Conservation (phyloP, 441 rosid genomes). For the Codiaeum variegatum region DNA sequence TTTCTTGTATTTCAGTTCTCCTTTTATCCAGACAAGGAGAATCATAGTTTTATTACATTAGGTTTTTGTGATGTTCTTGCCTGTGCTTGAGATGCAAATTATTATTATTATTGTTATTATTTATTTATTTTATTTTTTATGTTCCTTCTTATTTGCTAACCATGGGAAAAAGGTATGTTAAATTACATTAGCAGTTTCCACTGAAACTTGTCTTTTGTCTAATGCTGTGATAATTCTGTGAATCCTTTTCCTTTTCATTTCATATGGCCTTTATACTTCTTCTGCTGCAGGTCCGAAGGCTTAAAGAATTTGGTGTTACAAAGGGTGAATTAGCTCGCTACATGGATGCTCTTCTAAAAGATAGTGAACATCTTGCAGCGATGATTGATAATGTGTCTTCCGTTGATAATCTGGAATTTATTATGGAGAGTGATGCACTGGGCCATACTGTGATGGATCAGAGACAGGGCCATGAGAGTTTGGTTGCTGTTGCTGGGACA, state of each 20-base stretch:
- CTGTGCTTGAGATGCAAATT: background rate
- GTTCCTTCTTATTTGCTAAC: background rate
- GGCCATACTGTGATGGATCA: slow-evolving; percentile 98
- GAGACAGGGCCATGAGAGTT: slow-evolving; percentile 89
- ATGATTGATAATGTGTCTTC: slow-evolving; percentile 98
- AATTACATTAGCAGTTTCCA: background rate
- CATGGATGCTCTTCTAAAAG: slow-evolving; percentile 94
- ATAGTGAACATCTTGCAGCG: slow-evolving; percentile 97
- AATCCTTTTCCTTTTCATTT: slow-evolving; percentile 1
- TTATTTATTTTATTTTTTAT: background rate
- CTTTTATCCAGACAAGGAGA: background rate
- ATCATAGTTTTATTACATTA: background rate
- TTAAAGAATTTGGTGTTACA: slow-evolving; percentile 98
- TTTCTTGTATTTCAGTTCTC: background rate
- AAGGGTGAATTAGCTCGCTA: slow-evolving; percentile 96
- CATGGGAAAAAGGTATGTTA: background rate
- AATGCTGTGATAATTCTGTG: slow-evolving; percentile 6
- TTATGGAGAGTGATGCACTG: slow-evolving; percentile 97
- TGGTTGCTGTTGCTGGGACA: slow-evolving; percentile 85
- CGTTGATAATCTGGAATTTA: slow-evolving; percentile 97
- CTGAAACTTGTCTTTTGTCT: background rate
- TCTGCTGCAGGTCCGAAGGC: slow-evolving; percentile 80
- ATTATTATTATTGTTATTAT: too few relatives aligned
- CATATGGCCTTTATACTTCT: slow-evolving; percentile 24
- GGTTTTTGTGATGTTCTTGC: background rate